Evolutionary conservation across 208 protist genomes (phyloP), one percentile per base, ranked within the genome.

Genomic region (Leishmania lainsoni): DNA sequence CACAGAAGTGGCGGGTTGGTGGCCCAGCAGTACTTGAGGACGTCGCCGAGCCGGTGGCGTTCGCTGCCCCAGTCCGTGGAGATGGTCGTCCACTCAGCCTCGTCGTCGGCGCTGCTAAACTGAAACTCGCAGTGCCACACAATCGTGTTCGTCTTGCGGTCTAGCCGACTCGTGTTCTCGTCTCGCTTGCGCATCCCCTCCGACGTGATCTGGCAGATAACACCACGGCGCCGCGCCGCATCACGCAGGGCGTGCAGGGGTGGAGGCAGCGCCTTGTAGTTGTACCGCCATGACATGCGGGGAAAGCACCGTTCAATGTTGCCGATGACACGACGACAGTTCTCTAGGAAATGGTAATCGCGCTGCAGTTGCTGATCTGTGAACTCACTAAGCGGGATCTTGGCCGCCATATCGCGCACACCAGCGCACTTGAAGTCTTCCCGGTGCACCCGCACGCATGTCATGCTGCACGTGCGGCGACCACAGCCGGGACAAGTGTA

Each of bases 131-230:
- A 95, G 68, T 84, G 89, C 93, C 95, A 98, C 14, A 90, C 84
- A 49, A 98, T 91, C 16, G 93, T 95, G 83, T 96, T 92, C 8
- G 86, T 90, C 61, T 83, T 84, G 45, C 88, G 87, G 59, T 95
- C 91, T 63, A 89, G 94, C 16, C 92, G 90, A 32, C 90, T 94
- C 0, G 95, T 96, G 81, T 98, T 98, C 54, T 73, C 83, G 45
- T 96, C 89, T 1, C 95, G 89, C 83, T 95, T 95, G 22, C 59
- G 75, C 92, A 98, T 95, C 52, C 95, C 95, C 59, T 95, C 92
- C 0, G 95, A 98, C 17, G 87, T 93, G 77, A 98, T 94, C 79
- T 98, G 93, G 75, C 92, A 96, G 20, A 97, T 83, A 1, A 98
- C 92, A 29, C 95, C 95, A n/a, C 94, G 85, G 51, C 88, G 87